A percentile compares a stretch with the other conserved stretches of the same genome.
These are phyloP conservation scores for Geosiphon pyriformis DNA, from an alignment of 192 early-diverging fungal species.

Conservation along the genomic window DNA sequence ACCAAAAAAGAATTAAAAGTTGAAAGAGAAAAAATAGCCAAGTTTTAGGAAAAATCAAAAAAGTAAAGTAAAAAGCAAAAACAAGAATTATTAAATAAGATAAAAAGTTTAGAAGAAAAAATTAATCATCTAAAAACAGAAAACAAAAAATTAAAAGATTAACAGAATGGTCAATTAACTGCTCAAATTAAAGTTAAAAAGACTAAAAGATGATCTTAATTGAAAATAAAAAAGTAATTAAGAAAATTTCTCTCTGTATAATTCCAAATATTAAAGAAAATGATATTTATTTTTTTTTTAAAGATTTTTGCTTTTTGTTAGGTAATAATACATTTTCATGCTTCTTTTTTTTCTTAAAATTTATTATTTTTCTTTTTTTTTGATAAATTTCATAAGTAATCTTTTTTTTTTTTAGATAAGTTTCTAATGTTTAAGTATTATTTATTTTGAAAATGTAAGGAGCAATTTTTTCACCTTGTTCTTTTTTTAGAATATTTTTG, in stretches of 20 bases:
- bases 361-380: neutral
- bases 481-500: neutral
- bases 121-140: neutral
- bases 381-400: neutral
- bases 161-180: neutral
- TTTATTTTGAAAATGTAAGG: no score
- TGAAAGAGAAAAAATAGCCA: neutral
- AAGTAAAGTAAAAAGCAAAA: neutral
- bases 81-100: neutral
- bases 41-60: neutral
- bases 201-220: neutral
- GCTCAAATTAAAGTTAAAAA: neutral
- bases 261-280: neutral
- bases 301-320: neutral
- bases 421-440: neutral
- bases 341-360: neutral
- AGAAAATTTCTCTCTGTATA: neutral
- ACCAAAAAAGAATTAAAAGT: neutral
- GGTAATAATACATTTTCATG: neutral
- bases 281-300: neutral
- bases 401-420: neutral
- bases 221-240: neutral
- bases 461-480: no score
- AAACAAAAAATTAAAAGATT: neutral
- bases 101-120: neutral